Evolutionary conservation across 2,329 filamentous ascomycete genomes (phyloP).

Genomic region (Neofusicoccum laricinum): DNA sequence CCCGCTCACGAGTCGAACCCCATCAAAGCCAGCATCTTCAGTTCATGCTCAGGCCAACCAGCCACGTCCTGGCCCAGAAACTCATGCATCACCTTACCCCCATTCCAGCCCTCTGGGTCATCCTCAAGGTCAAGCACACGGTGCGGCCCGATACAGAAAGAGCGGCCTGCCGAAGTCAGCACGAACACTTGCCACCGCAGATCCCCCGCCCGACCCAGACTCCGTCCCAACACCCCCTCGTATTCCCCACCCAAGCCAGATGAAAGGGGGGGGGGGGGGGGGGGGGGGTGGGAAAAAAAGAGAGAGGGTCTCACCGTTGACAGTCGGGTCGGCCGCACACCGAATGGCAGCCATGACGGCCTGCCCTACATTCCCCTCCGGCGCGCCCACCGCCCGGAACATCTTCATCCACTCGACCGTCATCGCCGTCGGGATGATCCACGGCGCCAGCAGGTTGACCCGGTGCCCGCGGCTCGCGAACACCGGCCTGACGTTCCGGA

Average conservation of each 20-base stretch:
- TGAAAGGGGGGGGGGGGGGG: too few relatives aligned
- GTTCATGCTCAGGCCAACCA: neutral
- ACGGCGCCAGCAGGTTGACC: conserved; percentile 30
- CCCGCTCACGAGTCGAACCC: neutral
- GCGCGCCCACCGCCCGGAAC: neutral
- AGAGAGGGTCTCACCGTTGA: neutral
- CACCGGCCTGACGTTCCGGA: conserved; percentile 22
- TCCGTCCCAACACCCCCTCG: too few relatives aligned
- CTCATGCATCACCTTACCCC: neutral
- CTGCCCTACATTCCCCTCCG: too few relatives aligned
- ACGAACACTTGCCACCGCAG: neutral
- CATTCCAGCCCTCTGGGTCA: neutral
- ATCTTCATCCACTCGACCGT: conserved; percentile 4
- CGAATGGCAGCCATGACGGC: neutral
- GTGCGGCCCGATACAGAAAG: neutral
- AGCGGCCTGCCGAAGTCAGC: neutral
- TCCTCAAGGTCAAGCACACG: conserved; percentile 5
- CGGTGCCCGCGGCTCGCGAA: conserved; percentile 18
- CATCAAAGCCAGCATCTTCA: neutral
- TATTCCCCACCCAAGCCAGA: too few relatives aligned
- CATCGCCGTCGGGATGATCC: conserved; percentile 25
- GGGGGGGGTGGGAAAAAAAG: too few relatives aligned
- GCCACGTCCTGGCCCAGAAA: neutral
- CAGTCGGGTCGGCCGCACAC: neutral
- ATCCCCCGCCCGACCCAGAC: too few relatives aligned